Conservation (phyloP, 345 rosid genomes). For the Passiflora organensis region DNA sequence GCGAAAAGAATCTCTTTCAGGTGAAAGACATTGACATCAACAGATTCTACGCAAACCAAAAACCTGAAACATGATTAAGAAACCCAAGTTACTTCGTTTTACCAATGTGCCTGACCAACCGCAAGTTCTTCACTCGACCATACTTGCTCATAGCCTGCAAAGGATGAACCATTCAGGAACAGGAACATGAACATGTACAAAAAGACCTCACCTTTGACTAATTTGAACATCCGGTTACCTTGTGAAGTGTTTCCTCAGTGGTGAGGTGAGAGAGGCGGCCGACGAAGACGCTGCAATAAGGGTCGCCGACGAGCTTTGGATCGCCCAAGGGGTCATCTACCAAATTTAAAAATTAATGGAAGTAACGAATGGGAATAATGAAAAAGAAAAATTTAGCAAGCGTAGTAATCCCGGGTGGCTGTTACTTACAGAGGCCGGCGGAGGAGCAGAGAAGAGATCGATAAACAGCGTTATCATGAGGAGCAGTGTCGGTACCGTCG, state of each 20-base stretch:
- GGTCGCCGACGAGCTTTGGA: constrained; percentile 66
- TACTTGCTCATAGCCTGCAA: constrained; percentile 78
- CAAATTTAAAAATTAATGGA: neutral
- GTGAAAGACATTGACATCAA: neutral
- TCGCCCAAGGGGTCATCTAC: constrained; percentile 83
- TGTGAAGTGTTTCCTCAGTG: constrained; percentile 52
- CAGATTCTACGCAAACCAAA: neutral
- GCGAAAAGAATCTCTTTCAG: neutral
- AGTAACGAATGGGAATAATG: too few relatives aligned
- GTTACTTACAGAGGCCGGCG: constrained; percentile 60
- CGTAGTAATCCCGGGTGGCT: too few relatives aligned
- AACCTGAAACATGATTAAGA: neutral
- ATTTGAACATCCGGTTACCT: constrained; percentile 30
- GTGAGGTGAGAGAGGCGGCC: constrained; percentile 78
- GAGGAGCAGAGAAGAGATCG: constrained; percentile 84
- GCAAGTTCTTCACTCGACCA: constrained; percentile 70
- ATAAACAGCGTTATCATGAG: constrained; percentile 73
- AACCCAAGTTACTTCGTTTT: constrained; percentile 7
- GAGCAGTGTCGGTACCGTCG: constrained; percentile 79
- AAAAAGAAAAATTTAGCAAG: too few relatives aligned
- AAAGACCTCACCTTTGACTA: too few relatives aligned
- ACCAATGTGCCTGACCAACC: constrained; percentile 94
- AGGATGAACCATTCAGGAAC: neutral
- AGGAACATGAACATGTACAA: neutral
- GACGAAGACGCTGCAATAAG: constrained; percentile 72